These are phyloP conservation scores for Candolleomyces eurysporus DNA, from an alignment of 768 basidiomycete genomes.

Conservation along the genomic window DNA sequence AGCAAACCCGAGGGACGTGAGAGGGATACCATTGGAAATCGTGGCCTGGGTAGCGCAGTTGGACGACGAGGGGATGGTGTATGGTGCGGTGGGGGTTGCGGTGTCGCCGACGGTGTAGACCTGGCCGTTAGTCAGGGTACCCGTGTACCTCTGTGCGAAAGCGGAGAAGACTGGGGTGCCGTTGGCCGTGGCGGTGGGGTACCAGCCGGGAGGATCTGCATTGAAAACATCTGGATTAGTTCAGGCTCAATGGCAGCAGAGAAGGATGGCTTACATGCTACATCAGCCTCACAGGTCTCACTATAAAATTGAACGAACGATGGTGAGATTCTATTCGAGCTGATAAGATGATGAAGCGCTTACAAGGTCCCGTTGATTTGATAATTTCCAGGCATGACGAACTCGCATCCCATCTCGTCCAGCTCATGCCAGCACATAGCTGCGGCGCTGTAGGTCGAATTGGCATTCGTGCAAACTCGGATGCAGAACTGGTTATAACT, in stretches of 20 bases:
- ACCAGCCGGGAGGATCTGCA: conserved; percentile 45
- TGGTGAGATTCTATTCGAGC: background rate
- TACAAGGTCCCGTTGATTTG: conserved; percentile 41
- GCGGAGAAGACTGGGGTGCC: conserved; percentile 40
- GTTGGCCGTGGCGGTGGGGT: conserved; percentile 36
- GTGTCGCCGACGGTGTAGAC: conserved; percentile 40
- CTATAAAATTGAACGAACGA: conserved; percentile 15
- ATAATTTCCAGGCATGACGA: conserved; percentile 48
- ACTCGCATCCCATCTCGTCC: conserved; percentile 44
- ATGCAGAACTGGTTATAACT: conserved; percentile 38
- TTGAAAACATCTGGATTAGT: background rate
- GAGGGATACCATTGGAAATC: conserved; percentile 36
- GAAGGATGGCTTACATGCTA: conserved; percentile 31
- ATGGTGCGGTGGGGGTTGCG: conserved; percentile 33
- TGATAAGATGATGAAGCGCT: conserved; percentile 10
- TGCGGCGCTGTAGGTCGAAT: conserved; percentile 40
- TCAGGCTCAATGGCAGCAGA: background rate
- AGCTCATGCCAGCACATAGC: conserved; percentile 47
- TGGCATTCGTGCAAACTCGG: conserved; percentile 41
- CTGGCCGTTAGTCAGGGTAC: conserved; percentile 26
- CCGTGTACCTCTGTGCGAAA: conserved; percentile 44
- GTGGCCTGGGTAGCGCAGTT: conserved; percentile 38
- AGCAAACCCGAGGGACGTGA: conserved; percentile 23
- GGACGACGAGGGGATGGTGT: conserved; percentile 36
- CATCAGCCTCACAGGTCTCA: conserved; percentile 43